These are phyloP conservation scores for Ogataea zsoltii DNA, from an alignment of 805 yeast species.

Conservation along the genomic window DNA sequence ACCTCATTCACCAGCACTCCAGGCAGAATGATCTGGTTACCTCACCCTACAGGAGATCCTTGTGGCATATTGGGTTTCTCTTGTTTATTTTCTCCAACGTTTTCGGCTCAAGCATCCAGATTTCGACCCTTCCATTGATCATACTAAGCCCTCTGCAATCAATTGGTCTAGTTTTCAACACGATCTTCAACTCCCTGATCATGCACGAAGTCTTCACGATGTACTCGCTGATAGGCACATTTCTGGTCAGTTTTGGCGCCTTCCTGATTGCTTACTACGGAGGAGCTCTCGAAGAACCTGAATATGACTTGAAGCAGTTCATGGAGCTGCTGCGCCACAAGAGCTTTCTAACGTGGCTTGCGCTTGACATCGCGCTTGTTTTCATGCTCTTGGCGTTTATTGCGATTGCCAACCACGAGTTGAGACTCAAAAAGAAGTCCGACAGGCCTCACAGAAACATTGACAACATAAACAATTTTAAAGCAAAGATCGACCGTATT, in stretches of 20 bases:
- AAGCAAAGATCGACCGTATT: conserved; percentile 3
- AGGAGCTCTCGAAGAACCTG: conserved; percentile 60
- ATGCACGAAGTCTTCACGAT: conserved; percentile 67
- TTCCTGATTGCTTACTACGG: conserved; percentile 76
- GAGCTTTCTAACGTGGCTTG: conserved; percentile 61
- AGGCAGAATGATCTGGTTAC: conserved; percentile 16
- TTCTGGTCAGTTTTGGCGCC: conserved; percentile 71
- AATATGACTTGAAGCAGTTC: conserved; percentile 50
- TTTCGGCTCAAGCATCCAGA: conserved; percentile 79
- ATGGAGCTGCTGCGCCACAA: conserved; percentile 41
- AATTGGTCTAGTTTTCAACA: conserved; percentile 84
- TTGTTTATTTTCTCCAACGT: conserved; percentile 74
- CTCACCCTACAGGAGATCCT: conserved; percentile 46
- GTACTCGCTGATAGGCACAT: conserved; percentile 62
- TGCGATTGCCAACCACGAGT: conserved; percentile 16
- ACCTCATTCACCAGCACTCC: conserved; percentile 46
- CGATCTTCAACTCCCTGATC: conserved; percentile 66
- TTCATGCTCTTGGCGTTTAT: conserved; percentile 32
- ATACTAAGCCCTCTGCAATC: conserved; percentile 83
- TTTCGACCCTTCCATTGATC: conserved; percentile 79
- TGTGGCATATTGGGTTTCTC: conserved; percentile 76
- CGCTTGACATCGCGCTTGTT: conserved; percentile 35
- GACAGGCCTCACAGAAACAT: conserved; percentile 4
- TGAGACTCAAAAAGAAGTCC: conserved; percentile 8
- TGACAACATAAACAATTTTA: conserved; percentile 6